These are phyloP conservation scores for Salicornia ramosissima DNA, from an alignment of 148 eudicot species.

Conservation along the genomic window DNA sequence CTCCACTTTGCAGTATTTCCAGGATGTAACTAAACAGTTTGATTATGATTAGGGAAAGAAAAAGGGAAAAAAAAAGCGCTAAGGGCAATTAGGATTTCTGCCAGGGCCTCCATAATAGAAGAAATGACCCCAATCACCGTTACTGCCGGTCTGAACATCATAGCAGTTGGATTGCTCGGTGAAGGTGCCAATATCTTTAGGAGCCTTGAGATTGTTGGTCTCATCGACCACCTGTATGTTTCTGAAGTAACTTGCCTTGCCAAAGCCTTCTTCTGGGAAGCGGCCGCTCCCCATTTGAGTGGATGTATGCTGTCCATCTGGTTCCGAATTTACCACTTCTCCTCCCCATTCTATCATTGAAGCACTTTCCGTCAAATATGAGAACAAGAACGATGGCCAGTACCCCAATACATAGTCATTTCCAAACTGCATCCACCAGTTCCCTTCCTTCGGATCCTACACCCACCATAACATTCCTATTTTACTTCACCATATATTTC, in stretches of 20 bases:
- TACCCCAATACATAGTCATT: conserved; percentile 73
- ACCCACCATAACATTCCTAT: conserved; percentile 10
- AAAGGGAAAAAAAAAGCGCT: conserved; percentile 21
- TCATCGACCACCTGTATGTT: conserved; percentile 86
- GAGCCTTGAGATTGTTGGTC: conserved; percentile 87
- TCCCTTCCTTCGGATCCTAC: conserved; percentile 90
- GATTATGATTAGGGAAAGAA: too few species aligned
- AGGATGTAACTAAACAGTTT: neutral
- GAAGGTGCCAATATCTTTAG: conserved; percentile 82
- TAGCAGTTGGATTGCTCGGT: conserved; percentile 91
- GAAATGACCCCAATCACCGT: conserved; percentile 88
- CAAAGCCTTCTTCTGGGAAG: conserved; percentile 94
- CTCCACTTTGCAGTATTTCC: conserved; percentile 27
- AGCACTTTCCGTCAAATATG: conserved; percentile 90
- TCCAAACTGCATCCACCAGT: conserved; percentile 99
- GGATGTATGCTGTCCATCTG: conserved; percentile 82
- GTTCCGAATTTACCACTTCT: conserved; percentile 81
- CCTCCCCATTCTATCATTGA: conserved; percentile 99
- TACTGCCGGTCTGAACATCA: conserved; percentile 78
- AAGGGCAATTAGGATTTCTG: conserved; percentile 67
- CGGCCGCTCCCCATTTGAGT: conserved; percentile 97
- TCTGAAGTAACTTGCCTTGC: conserved; percentile 89
- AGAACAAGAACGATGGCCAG: conserved; percentile 95
- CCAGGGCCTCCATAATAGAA: conserved; percentile 98
- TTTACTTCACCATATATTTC: neutral